Percentiles rank a stretch among this genome's conserved stretches.
Conservation (phyloP, 2,329 filamentous ascomycete genomes). For the Sporothrix curviconia region DNA sequence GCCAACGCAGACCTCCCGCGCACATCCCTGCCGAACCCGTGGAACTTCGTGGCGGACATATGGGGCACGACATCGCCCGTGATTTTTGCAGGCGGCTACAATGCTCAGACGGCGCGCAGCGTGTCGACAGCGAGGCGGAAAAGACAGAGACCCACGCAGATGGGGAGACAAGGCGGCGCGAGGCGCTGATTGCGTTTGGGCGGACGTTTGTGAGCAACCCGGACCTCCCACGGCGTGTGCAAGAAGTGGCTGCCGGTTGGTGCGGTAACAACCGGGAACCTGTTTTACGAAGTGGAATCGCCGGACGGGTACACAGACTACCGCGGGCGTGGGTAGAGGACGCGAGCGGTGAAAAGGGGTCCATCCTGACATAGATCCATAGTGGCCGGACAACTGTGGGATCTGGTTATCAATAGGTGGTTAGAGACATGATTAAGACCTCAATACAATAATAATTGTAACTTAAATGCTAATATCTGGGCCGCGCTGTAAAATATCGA, state of each 20-base stretch:
- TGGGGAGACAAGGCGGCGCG: background rate
- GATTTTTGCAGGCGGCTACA: constrained; percentile 5
- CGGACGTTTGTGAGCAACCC: constrained; percentile 9
- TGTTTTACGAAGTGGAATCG: constrained; percentile 3
- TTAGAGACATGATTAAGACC: background rate
- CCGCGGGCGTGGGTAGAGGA: background rate
- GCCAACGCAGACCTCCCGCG: constrained; percentile 2
- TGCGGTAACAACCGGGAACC: constrained; percentile 2
- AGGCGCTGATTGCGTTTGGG: constrained; percentile 5
- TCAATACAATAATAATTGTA: background rate
- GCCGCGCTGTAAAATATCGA: too few relatives aligned
- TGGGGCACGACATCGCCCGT: constrained; percentile 6
- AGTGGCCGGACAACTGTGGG: background rate
- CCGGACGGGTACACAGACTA: constrained; percentile 2
- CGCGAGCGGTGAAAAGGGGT: background rate
- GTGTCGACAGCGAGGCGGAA: background rate
- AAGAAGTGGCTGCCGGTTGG: constrained; percentile 6
- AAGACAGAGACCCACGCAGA: background rate
- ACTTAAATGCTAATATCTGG: too few relatives aligned
- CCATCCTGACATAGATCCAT: background rate
- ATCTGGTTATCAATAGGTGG: background rate
- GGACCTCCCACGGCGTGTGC: constrained; percentile 3
- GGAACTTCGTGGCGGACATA: background rate
- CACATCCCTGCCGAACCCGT: background rate
- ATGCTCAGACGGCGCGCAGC: background rate